phyloP scores from a whole-genome alignment of 768 basidiomycete genomes.

The Auricularia cornea region DNA sequence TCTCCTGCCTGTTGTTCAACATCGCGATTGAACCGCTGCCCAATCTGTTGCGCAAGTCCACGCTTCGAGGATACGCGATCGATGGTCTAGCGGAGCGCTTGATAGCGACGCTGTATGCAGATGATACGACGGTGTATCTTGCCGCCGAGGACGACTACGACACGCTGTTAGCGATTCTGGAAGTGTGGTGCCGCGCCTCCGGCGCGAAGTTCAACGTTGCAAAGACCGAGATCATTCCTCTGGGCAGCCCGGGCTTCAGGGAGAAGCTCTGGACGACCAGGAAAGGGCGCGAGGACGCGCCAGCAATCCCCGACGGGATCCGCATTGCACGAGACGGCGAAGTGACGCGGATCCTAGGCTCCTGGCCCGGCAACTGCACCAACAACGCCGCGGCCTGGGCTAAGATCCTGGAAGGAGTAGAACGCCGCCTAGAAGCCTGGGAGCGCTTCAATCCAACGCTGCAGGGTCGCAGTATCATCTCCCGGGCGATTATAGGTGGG shows the following conservation, averaged over 20 bases:
- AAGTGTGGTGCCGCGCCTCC: conserved; percentile 32
- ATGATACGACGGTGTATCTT: no score
- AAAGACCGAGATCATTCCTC: conserved; percentile 33
- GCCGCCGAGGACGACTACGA: conserved; percentile 19
- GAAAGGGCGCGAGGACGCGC: not conserved
- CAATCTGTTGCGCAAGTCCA: conserved; percentile 14
- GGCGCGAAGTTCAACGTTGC: conserved; percentile 33
- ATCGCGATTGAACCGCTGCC: conserved; percentile 15
- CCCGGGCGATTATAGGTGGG: conserved; percentile 22
- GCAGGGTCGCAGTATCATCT: conserved; percentile 18
- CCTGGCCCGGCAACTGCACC: conserved; percentile 22
- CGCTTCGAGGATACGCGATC: conserved; percentile 13
- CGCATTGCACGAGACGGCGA: conserved; percentile 23
- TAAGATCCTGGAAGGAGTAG: conserved; percentile 20
- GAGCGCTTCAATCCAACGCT: conserved; percentile 20
- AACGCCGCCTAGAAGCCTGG: conserved; percentile 17
- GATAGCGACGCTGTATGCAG: conserved; percentile 24
- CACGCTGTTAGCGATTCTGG: conserved; percentile 20
- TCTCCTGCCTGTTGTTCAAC: conserved; percentile 17
- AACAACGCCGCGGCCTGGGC: conserved; percentile 19
- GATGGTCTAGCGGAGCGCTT: conserved; percentile 7
- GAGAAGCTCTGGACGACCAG: not conserved
- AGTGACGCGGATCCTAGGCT: conserved; percentile 24
- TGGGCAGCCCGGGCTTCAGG: conserved; percentile 19
- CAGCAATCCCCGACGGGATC: conserved; percentile 13